Evolutionary conservation across 345 rosid genomes (phyloP).

Genomic region (Salix exigua): DNA sequence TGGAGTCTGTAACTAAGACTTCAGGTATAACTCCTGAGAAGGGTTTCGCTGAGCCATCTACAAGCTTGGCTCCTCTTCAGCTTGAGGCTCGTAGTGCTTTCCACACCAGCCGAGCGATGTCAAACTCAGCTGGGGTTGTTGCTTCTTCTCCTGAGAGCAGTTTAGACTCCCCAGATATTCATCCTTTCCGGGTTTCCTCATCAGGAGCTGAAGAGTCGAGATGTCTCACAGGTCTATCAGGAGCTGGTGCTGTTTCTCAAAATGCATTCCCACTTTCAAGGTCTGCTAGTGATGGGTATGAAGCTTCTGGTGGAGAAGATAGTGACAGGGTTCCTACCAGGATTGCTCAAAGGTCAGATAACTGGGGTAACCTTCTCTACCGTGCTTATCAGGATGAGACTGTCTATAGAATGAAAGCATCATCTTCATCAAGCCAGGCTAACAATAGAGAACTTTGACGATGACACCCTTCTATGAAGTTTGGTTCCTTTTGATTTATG

Average conservation of each 20-base stretch:
- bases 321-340: constrained; percentile 88
- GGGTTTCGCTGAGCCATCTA: constrained; percentile 55
- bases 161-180: constrained; percentile 86
- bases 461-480: not conserved
- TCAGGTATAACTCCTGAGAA: constrained; percentile 37
- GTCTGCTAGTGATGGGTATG: constrained; percentile 91
- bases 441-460: constrained; percentile 42
- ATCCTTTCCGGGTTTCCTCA: constrained; percentile 75
- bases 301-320: constrained; percentile 98
- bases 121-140: constrained; percentile 57
- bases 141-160: constrained; percentile 98
- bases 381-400: constrained; percentile 45
- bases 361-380: constrained; percentile 55
- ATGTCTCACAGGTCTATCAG: constrained; percentile 51
- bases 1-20: constrained; percentile 51
- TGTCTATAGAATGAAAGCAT: constrained; percentile 43
- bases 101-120: constrained; percentile 87
- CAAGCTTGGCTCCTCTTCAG: constrained; percentile 85
- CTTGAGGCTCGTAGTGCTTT: constrained; percentile 90
- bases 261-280: constrained; percentile 75
- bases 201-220: constrained; percentile 74
- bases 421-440: constrained; percentile 42
- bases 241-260: constrained; percentile 42
- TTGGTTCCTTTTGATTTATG: constrained; percentile 12
- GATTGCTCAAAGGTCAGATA: constrained; percentile 53